A percentile compares a stretch with the other conserved stretches of the same genome.
Evolutionary conservation across 169 alveolate genomes (phyloP).

Genomic region (Plasmodium gallinaceum): DNA sequence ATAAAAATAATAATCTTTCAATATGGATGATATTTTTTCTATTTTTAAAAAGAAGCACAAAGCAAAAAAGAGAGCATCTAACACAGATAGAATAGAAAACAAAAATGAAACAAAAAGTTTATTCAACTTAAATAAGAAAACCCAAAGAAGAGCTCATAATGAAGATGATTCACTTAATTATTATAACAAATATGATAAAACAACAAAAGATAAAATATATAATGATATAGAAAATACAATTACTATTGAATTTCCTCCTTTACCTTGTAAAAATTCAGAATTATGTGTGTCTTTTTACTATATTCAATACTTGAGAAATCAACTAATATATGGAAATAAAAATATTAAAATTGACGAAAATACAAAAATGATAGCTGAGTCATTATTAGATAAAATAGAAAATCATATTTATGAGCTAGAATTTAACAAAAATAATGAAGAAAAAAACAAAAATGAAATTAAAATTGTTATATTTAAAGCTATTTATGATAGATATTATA

Average conservation of each 20-base stretch:
- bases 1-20: neutral
- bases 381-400: conserved; percentile 64
- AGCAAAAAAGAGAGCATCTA: conserved; percentile 46
- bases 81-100: conserved; percentile 17
- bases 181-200: neutral
- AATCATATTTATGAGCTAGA: conserved; percentile 51
- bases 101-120: conserved; percentile 34
- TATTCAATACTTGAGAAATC: conserved; percentile 67
- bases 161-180: conserved; percentile 54
- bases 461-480: conserved; percentile 48
- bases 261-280: conserved; percentile 72
- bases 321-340: conserved; percentile 73
- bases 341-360: conserved; percentile 64
- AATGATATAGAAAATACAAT: conserved; percentile 59
- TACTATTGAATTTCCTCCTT: conserved; percentile 62
- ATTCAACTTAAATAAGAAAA: conserved; percentile 43
- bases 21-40: conserved; percentile 51
- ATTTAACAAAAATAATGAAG: conserved; percentile 6
- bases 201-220: conserved; percentile 9
- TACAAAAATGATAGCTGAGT: conserved; percentile 70
- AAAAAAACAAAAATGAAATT: conserved; percentile 55
- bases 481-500: conserved; percentile 70
- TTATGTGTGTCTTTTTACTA: conserved; percentile 68
- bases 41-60: conserved; percentile 47
- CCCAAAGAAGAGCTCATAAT: conserved; percentile 75